Base-by-base conservation (phyloP, 2,329 filamentous ascomycete species). In the Paraphaeosphaeria sporulosa region DNA sequence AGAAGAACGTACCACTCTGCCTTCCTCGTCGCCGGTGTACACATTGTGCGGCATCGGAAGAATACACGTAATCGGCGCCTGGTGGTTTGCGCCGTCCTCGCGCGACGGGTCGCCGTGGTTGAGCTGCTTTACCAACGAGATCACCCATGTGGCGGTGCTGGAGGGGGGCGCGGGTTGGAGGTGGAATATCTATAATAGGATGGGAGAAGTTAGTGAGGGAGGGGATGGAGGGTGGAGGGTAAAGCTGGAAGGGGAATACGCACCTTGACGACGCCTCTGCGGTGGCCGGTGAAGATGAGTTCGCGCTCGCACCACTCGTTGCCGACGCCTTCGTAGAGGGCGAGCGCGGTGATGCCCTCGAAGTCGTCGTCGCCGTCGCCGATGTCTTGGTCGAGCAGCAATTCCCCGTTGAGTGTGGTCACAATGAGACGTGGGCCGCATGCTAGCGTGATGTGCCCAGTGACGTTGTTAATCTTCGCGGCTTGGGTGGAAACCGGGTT, bases 11-110 rank as follows among this genome's bases (percentile, higher is more conserved):
- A 77, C 74, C 59, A 99, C 94, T 82, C 89, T 86, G 32, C 95
- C 95, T 64, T 93, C 90, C 65, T 98, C 95, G 80, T 98, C 95
- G 3, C 94, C 95, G 0, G 94, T 97, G 78, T 97, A 98, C 10
- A 98, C 89, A 63, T 90, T 86, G 64, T 90, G 89, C 55, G 92
- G 88, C 85, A 94, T 91, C 2, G 94, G 91, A 58, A 91, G 84
- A 55, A 99, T 91, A 73, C 91, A 96, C 40, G 91, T 96, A 62
- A 98, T 94, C 0, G 90, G 89, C 2, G 90, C 89, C 43, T 69
- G 74, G 59, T 81, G 82, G 63, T 84, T 85, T 38, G 76, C 68
- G 71, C 87, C 79, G 74, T 86, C 81, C 84, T 84, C 89, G 52
- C 86, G 87, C 66, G 85, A 87, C 53, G 82, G 80, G 71, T 96